Percentiles rank a stretch among this genome's conserved stretches.
phyloP scores from a whole-genome alignment of 805 yeast genomes.

The Saccharomycopsis babjevae region DNA sequence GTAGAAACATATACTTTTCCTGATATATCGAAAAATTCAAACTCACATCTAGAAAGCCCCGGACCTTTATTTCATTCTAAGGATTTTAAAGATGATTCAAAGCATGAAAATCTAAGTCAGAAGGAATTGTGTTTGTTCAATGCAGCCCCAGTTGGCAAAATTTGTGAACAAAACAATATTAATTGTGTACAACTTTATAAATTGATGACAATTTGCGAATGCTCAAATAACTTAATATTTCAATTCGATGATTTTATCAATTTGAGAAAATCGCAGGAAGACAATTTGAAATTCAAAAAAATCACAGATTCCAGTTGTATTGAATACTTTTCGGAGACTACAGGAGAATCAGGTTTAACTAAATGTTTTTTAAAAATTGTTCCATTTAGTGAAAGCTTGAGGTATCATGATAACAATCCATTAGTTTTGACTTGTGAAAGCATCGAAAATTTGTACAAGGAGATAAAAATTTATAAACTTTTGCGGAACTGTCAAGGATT shows the following conservation, averaged over 20 bases:
- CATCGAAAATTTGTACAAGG: constrained; percentile 25
- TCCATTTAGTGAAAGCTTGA: constrained; percentile 39
- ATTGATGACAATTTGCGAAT: constrained; percentile 14
- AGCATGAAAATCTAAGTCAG: constrained; percentile 1
- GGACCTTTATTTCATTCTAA: background rate
- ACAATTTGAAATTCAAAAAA: constrained; percentile 7
- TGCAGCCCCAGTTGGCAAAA: constrained; percentile 15
- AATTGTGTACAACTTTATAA: constrained; percentile 7
- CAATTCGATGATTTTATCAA: constrained; percentile 15
- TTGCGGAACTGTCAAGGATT: constrained; percentile 35
- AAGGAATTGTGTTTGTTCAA: constrained; percentile 2
- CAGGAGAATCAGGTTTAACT: constrained; percentile 4
- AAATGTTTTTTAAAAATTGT: constrained; percentile 36
- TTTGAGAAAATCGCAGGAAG: constrained; percentile 3
- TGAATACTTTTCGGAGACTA: constrained; percentile 12
- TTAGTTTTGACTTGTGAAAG: background rate
- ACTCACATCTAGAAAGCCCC: background rate
- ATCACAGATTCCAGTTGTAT: background rate
- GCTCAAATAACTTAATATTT: constrained; percentile 12
- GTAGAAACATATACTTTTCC: background rate
- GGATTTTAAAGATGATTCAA: background rate
- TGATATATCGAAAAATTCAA: background rate
- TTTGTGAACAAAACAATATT: constrained; percentile 10
- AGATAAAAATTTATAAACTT: constrained; percentile 33
- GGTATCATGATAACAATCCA: background rate